These are phyloP conservation scores for Vickermania ingenoplastis DNA, from an alignment of 208 protist species.

Conservation along the genomic window DNA sequence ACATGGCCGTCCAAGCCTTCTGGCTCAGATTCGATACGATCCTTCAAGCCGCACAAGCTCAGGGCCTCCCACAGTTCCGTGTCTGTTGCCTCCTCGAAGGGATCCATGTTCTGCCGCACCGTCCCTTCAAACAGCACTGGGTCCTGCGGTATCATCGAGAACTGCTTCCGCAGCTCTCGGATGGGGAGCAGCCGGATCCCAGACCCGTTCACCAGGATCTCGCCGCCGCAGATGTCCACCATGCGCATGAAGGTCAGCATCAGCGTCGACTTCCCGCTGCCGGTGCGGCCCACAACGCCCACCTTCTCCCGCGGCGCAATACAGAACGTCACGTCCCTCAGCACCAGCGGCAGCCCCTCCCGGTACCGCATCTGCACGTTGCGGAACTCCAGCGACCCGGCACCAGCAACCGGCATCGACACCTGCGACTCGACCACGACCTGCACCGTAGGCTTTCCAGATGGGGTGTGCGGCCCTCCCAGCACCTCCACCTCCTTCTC, in stretches of 20 bases:
- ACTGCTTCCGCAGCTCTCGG: constrained; percentile 42
- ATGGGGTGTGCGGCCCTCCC: not conserved
- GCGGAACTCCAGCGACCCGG: constrained; percentile 39
- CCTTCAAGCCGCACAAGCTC: constrained; percentile 32
- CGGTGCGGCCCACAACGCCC: constrained; percentile 73
- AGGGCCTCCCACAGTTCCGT: constrained; percentile 37
- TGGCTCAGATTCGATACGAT: constrained; percentile 10
- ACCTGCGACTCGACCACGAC: not conserved
- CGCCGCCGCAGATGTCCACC: constrained; percentile 46
- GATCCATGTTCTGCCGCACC: constrained; percentile 67
- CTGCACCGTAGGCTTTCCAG: constrained; percentile 5
- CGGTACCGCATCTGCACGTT: constrained; percentile 72
- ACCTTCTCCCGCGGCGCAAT: constrained; percentile 72
- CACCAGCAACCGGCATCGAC: not conserved
- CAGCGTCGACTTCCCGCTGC: constrained; percentile 81
- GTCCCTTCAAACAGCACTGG: constrained; percentile 76
- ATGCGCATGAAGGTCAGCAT: constrained; percentile 64
- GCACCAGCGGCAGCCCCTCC: constrained; percentile 42
- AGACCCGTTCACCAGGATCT: constrained; percentile 31
- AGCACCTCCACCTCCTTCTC: not conserved
- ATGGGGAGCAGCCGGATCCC: constrained; percentile 23
- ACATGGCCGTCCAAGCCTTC: constrained; percentile 14
- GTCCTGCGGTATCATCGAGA: constrained; percentile 82
- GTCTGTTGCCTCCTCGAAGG: constrained; percentile 20
- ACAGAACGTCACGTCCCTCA: constrained; percentile 37